Conservation (phyloP, 805 yeast species). For the Wickerhamiella allomyrinae region DNA sequence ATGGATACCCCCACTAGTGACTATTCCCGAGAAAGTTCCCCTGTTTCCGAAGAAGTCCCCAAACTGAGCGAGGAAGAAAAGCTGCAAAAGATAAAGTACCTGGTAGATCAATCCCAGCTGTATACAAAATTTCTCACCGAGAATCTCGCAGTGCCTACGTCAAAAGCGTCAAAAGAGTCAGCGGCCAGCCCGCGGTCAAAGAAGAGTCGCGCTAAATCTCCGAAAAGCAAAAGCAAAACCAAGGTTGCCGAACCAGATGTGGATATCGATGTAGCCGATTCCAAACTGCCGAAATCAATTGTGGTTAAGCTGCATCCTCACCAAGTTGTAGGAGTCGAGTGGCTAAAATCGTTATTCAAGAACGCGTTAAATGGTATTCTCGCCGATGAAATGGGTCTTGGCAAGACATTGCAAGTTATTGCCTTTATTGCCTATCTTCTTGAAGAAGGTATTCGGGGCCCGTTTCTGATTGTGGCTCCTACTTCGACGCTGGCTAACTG, state of each 20-base stretch:
- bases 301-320: constrained; percentile 62
- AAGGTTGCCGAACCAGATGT: too few species aligned
- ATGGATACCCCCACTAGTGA: too few species aligned
- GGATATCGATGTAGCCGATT: too few species aligned
- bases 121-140: constrained; percentile 80
- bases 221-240: neutral
- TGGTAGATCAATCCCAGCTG: constrained; percentile 78
- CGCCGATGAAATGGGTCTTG: constrained; percentile 97
- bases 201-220: constrained; percentile 4
- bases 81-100: constrained; percentile 48
- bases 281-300: constrained; percentile 39
- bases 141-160: constrained; percentile 32
- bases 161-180: constrained; percentile 17
- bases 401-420: constrained; percentile 83
- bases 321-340: constrained; percentile 79
- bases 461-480: constrained; percentile 89
- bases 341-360: constrained; percentile 79
- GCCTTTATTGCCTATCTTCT: constrained; percentile 60
- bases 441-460: constrained; percentile 67
- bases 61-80: constrained; percentile 38
- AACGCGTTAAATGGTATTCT: constrained; percentile 90
- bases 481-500: constrained; percentile 82
- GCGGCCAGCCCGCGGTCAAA: constrained; percentile 7
- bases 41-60: too few species aligned
- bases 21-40: too few species aligned